These are phyloP conservation scores for Monilinia fructicola DNA, from an alignment of 2,329 filamentous ascomycete genomes.

Conservation along the genomic window DNA sequence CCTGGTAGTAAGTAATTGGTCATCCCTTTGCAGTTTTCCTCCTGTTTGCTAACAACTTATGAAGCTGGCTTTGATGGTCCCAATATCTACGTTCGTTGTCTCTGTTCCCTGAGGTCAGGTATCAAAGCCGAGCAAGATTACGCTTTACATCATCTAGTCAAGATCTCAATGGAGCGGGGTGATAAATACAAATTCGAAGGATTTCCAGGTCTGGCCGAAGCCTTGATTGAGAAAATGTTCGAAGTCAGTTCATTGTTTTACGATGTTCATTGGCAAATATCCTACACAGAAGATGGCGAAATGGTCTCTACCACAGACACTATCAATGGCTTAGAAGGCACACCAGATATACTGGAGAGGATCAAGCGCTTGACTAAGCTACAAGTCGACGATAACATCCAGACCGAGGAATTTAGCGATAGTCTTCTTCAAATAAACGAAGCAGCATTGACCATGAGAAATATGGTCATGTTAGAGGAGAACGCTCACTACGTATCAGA, in stretches of 20 bases:
- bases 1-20: constrained; percentile 57
- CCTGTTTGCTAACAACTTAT: constrained; percentile 26
- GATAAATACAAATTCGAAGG: constrained; percentile 96
- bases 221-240: constrained; percentile 79
- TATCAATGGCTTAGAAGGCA: constrained; percentile 65
- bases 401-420: constrained; percentile 69
- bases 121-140: constrained; percentile 85
- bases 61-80: constrained; percentile 66
- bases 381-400: constrained; percentile 65
- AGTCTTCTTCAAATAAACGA: constrained; percentile 77
- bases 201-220: constrained; percentile 84
- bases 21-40: constrained; percentile 21
- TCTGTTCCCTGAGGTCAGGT: constrained; percentile 78
- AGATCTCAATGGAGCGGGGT: constrained; percentile 90
- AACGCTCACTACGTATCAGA: constrained; percentile 81
- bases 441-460: constrained; percentile 82
- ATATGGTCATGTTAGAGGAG: constrained; percentile 91
- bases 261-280: constrained; percentile 76
- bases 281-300: constrained; percentile 64
- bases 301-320: constrained; percentile 50
- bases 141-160: constrained; percentile 87
- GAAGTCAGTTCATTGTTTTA: constrained; percentile 79
- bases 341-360: constrained; percentile 68
- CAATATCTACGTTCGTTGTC: constrained; percentile 87
- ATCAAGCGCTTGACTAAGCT: constrained; percentile 63